Conservation (phyloP, 140 eudicot genomes). For the Senecio squalidus region DNA sequence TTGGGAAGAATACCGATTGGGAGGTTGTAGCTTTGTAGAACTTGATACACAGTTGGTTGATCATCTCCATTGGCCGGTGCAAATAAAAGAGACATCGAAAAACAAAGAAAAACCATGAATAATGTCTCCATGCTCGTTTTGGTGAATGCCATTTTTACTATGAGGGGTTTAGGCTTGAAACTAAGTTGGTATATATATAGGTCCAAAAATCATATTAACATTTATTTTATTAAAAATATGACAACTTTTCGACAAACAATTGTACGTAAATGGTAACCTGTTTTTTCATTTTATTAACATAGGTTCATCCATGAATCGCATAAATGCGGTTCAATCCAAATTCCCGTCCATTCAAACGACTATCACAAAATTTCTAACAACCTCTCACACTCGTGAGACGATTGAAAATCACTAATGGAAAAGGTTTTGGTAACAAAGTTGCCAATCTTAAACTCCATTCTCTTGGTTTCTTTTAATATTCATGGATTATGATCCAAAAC, state of each 20-base stretch:
- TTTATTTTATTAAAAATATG: background rate
- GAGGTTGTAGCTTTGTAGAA: slow-evolving; percentile 1
- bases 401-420: slow-evolving; percentile 1
- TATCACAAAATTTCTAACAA: too few relatives aligned
- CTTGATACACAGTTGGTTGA: slow-evolving; percentile 25
- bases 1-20: background rate
- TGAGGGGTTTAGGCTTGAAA: background rate
- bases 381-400: too few relatives aligned
- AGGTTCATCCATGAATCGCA: too few relatives aligned
- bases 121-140: background rate
- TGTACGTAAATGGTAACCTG: too few relatives aligned
- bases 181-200: background rate
- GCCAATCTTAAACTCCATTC: slow-evolving; percentile 17
- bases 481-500: slow-evolving; percentile 21
- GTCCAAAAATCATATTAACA: background rate
- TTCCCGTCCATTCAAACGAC: too few relatives aligned
- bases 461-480: slow-evolving; percentile 17
- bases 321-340: too few relatives aligned
- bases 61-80: background rate
- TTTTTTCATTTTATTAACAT: too few relatives aligned
- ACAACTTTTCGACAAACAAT: too few relatives aligned
- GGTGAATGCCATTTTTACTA: background rate
- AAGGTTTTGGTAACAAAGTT: slow-evolving; percentile 11
- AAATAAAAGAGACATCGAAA: background rate
- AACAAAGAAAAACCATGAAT: background rate